phyloP scores from a whole-genome alignment of 208 protist species.

The Tritrichomonas musculus region DNA sequence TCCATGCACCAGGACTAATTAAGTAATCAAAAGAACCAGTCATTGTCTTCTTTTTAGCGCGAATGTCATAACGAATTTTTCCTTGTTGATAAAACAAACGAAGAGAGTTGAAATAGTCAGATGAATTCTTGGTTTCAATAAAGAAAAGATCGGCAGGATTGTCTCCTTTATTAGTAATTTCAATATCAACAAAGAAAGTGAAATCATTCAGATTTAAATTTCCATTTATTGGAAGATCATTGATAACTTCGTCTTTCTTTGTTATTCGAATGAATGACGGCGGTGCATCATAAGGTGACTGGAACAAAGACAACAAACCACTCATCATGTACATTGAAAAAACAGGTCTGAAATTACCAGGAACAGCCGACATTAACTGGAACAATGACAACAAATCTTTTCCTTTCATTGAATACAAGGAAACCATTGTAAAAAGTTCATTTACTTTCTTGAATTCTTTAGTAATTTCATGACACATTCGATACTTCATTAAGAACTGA shows the following conservation, averaged over 20 bases:
- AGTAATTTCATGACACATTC: background rate
- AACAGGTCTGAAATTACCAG: conserved; percentile 4
- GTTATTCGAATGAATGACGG: background rate
- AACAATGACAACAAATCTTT: background rate
- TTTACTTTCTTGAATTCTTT: background rate
- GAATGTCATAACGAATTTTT: background rate
- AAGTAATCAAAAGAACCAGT: background rate
- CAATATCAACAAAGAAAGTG: background rate
- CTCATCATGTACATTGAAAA: background rate
- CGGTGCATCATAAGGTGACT: conserved; percentile 1
- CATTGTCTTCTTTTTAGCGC: background rate
- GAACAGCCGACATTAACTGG: background rate
- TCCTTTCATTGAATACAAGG: background rate
- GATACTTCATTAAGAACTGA: background rate
- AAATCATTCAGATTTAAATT: background rate
- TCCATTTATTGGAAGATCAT: background rate
- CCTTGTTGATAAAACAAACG: background rate
- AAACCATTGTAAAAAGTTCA: background rate
- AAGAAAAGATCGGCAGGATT: background rate
- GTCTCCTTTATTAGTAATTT: background rate
- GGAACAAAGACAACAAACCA: background rate
- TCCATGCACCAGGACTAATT: background rate
- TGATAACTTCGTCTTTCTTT: background rate
- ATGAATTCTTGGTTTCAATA: background rate
- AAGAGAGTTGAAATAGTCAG: background rate